phyloP scores from a whole-genome alignment of 495 filamentous ascomycete species.

The Copromyces sp. region DNA sequence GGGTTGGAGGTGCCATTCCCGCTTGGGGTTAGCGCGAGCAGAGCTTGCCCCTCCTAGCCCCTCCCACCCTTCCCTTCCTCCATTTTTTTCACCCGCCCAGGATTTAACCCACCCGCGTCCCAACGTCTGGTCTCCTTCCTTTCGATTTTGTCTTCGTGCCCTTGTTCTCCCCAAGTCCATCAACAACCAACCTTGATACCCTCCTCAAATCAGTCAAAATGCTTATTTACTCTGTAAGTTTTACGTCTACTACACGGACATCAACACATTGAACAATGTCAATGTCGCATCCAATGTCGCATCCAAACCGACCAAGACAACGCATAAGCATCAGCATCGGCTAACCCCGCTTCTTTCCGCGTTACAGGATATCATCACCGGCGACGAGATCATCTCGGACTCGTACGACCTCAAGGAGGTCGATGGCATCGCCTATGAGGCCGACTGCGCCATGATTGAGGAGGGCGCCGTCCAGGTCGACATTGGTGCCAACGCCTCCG shows the following conservation, averaged over 20 bases:
- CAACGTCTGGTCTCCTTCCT: background rate
- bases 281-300: background rate
- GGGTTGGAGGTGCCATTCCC: background rate
- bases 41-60: slow-evolving; percentile 23
- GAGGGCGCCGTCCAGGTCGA: slow-evolving; percentile 65
- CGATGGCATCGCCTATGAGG: slow-evolving; percentile 72
- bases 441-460: slow-evolving; percentile 80
- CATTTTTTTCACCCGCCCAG: slow-evolving; percentile 2
- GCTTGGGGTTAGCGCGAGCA: slow-evolving; percentile 14
- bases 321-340: background rate
- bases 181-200: slow-evolving; percentile 6
- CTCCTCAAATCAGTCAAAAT: slow-evolving; percentile 46
- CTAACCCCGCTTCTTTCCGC: slow-evolving; percentile 11
- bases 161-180: background rate
- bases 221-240: slow-evolving; percentile 89
- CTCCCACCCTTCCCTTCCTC: slow-evolving; percentile 12
- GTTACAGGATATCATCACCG: slow-evolving; percentile 72
- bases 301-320: background rate
- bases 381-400: slow-evolving; percentile 93
- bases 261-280: background rate
- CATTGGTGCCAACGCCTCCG: slow-evolving; percentile 93
- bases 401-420: slow-evolving; percentile 70
- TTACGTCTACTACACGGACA: slow-evolving; percentile 12
- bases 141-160: slow-evolving; percentile 10
- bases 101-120: slow-evolving; percentile 8